phyloP scores from a whole-genome alignment of 75 land plant species.

The Pinus taeda region DNA sequence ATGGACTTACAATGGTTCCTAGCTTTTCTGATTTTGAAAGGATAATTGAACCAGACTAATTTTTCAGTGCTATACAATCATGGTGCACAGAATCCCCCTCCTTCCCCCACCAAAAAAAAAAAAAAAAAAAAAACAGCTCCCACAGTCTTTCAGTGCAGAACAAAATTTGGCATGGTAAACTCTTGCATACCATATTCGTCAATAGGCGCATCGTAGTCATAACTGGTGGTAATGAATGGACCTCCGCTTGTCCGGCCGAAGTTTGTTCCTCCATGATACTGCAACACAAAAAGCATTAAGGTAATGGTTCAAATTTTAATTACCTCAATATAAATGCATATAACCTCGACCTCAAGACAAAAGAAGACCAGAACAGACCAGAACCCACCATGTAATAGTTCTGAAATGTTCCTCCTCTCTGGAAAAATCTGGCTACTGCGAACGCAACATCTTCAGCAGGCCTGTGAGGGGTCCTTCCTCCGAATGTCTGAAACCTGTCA shows the following conservation, averaged over 20 bases:
- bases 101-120: too few species aligned
- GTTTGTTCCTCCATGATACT: conserved; percentile 53
- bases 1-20: too few species aligned
- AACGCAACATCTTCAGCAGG: conserved; percentile 94
- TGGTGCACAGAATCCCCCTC: too few species aligned
- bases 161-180: too few species aligned
- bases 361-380: too few species aligned
- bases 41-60: too few species aligned
- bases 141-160: too few species aligned
- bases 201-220: conserved; percentile 86
- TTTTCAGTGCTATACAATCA: too few species aligned
- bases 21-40: too few species aligned
- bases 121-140: too few species aligned
- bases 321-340: not conserved
- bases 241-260: conserved; percentile 76
- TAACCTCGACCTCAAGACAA: not conserved
- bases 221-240: conserved; percentile 71
- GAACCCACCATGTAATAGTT: conserved; percentile 89
- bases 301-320: not conserved
- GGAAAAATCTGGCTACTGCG: conserved; percentile 96
- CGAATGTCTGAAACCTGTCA: conserved; percentile 72
- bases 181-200: conserved; percentile 51
- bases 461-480: conserved; percentile 75
- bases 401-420: conserved; percentile 91
- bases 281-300: conserved; percentile 18